A percentile compares a stretch with the other conserved stretches of the same genome.
Evolutionary conservation across 495 filamentous ascomycete species (phyloP).

Genomic region (Rostrohypoxylon terebratum): DNA sequence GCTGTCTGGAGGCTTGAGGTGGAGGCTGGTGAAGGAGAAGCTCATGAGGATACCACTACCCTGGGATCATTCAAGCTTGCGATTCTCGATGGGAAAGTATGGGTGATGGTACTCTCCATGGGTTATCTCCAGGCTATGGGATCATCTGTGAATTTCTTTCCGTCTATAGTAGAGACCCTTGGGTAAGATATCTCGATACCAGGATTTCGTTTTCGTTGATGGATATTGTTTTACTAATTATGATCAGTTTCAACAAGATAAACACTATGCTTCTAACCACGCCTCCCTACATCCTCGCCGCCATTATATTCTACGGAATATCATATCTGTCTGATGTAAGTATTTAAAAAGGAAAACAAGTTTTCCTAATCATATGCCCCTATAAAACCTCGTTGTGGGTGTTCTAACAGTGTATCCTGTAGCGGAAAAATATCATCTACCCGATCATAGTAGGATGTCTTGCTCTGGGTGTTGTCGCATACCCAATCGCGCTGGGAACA

Average conservation of each 20-base stretch:
- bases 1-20: slow-evolving; percentile 1
- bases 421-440: slow-evolving; percentile 8
- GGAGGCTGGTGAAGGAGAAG: slow-evolving; percentile 3
- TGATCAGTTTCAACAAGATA: background rate
- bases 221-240: background rate
- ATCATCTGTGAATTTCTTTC: slow-evolving; percentile 3
- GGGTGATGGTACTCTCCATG: slow-evolving; percentile 1
- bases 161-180: slow-evolving; percentile 1
- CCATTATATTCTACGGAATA: slow-evolving; percentile 1
- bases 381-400: background rate
- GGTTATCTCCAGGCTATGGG: slow-evolving; percentile 1
- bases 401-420: background rate
- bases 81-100: background rate
- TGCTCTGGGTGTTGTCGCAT: background rate
- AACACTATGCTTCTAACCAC: slow-evolving; percentile 2
- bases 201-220: background rate
- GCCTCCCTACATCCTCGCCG: background rate
- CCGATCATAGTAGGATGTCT: background rate
- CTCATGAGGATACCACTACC: background rate
- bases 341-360: too few relatives aligned
- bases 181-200: background rate
- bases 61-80: slow-evolving; percentile 6
- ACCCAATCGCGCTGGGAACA: background rate
- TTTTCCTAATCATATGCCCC: too few relatives aligned
- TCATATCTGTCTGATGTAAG: slow-evolving; percentile 5